Percentiles rank a stretch among this genome's conserved stretches.
Conservation (phyloP, 2,329 filamentous ascomycete species). For the Pseudocercospora musae region DNA sequence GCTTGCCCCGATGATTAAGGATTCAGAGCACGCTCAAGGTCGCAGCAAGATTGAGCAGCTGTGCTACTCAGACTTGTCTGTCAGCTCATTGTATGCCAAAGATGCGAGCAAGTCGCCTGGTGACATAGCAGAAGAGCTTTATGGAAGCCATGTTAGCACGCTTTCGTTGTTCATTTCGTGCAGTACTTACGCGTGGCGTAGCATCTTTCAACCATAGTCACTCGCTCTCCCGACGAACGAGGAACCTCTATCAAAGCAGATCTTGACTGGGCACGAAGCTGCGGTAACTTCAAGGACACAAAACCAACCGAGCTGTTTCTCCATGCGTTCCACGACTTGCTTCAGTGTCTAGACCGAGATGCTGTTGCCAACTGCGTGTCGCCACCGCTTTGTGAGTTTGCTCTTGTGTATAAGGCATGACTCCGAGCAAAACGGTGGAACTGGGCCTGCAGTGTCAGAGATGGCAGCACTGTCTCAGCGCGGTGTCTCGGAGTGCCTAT, state of each 20-base stretch:
- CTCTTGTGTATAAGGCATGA: too few relatives aligned
- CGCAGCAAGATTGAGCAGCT: slow-evolving; percentile 23
- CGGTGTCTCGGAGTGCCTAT: too few relatives aligned
- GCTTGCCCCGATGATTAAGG: slow-evolving; percentile 4
- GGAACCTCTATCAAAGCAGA: slow-evolving; percentile 7
- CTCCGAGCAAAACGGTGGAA: too few relatives aligned
- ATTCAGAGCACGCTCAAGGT: slow-evolving; percentile 8
- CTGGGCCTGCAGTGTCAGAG: too few relatives aligned
- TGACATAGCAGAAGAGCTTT: slow-evolving; percentile 27
- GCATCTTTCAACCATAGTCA: slow-evolving; percentile 26
- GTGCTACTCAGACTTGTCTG: slow-evolving; percentile 23
- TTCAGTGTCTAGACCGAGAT: slow-evolving; percentile 55
- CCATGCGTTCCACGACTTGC: slow-evolving; percentile 63
- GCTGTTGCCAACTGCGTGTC: slow-evolving; percentile 54
- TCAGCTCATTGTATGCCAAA: slow-evolving; percentile 27
- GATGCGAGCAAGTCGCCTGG: slow-evolving; percentile 26
- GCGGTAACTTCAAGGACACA: slow-evolving; percentile 64
- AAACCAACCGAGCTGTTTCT: slow-evolving; percentile 67
- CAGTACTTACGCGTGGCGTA: neutral
- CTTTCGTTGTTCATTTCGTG: neutral
- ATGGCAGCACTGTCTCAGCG: too few relatives aligned
- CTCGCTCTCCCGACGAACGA: slow-evolving; percentile 12
- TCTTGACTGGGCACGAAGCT: slow-evolving; percentile 54
- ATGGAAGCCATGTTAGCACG: slow-evolving; percentile 23
- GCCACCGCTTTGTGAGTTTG: slow-evolving; percentile 58